phyloP scores from a whole-genome alignment of 75 land plant species.

The Sequoiadendron giganteum region DNA sequence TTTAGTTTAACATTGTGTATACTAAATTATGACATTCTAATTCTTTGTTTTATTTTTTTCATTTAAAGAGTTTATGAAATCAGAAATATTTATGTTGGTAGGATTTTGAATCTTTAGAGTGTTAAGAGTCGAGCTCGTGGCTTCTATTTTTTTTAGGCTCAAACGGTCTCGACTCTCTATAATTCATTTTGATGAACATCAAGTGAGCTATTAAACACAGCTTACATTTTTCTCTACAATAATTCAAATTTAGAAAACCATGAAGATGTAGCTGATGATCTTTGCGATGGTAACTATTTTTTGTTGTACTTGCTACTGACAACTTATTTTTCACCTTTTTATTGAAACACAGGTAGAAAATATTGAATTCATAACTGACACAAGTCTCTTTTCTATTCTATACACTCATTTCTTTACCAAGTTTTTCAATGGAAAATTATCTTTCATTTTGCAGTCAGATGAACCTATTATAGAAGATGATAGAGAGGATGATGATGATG shows the following conservation, averaged over 20 bases:
- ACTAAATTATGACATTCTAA: background rate
- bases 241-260: background rate
- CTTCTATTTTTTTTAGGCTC: background rate
- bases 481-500: slow-evolving; percentile 68
- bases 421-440: background rate
- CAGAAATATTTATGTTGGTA: background rate
- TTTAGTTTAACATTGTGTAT: no score
- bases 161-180: background rate
- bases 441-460: slow-evolving; percentile 29
- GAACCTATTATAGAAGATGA: slow-evolving; percentile 64
- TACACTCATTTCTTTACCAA: background rate
- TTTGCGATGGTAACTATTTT: background rate
- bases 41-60: background rate
- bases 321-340: background rate
- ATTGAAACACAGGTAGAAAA: background rate
- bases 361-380: background rate
- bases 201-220: background rate
- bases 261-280: background rate
- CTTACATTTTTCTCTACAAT: background rate
- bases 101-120: background rate
- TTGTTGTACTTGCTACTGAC: background rate
- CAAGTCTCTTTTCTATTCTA: background rate
- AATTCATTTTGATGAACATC: background rate
- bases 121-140: background rate
- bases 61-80: background rate